phyloP scores from a whole-genome alignment of 2,329 filamentous ascomycete genomes.

The Pseudopithomyces chartarum region DNA sequence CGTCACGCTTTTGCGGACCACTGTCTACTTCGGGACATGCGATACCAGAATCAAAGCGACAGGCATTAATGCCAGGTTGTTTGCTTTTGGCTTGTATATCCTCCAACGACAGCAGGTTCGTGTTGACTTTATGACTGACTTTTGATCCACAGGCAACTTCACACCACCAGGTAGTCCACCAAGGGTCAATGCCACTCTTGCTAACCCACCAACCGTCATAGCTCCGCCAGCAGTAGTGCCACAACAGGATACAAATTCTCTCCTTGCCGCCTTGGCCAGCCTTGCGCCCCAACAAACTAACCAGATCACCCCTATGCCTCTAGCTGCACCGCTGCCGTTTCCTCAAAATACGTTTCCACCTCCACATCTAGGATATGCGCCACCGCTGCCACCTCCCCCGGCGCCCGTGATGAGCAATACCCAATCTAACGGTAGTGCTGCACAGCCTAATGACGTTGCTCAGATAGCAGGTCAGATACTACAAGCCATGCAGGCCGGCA shows the following conservation, averaged over 20 bases:
- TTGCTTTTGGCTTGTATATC: constrained; percentile 7
- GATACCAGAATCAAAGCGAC: not conserved
- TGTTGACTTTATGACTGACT: constrained; percentile 7
- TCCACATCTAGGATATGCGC: constrained; percentile 35
- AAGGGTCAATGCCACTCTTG: constrained; percentile 26
- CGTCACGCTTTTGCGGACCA: not conserved
- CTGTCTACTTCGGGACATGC: not conserved
- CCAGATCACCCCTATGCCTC: constrained; percentile 33
- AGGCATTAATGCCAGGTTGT: constrained; percentile 23
- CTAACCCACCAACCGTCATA: constrained; percentile 32
- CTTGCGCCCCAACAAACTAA: constrained; percentile 32
- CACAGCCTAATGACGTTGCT: constrained; percentile 29
- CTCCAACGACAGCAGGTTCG: not conserved
- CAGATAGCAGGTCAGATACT: constrained; percentile 39
- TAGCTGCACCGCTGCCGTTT: constrained; percentile 34
- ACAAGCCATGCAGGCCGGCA: constrained; percentile 39
- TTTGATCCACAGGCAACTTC: constrained; percentile 20
- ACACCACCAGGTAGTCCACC: constrained; percentile 36
- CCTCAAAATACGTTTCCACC: constrained; percentile 35
- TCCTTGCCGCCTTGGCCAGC: constrained; percentile 41
- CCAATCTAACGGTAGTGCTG: constrained; percentile 28
- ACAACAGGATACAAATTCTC: constrained; percentile 34
- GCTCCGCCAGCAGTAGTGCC: constrained; percentile 18
- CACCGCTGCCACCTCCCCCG: constrained; percentile 31
- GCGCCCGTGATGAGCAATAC: constrained; percentile 20